phyloP scores from a whole-genome alignment of 2,329 filamentous ascomycete genomes.

The Aspergillus aculeatus region DNA sequence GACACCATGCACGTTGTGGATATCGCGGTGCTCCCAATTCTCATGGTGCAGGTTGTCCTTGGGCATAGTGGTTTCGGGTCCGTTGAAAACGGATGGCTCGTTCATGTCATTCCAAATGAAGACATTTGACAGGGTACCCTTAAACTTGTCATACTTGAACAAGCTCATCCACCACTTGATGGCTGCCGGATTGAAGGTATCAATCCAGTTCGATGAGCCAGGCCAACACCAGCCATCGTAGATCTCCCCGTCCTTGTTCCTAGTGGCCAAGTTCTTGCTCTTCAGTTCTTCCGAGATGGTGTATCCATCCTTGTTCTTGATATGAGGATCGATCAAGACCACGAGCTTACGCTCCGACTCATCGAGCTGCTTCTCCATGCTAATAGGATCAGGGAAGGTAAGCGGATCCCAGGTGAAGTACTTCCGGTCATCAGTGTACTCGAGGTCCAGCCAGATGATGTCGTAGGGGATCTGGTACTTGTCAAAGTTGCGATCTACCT shows the following conservation, averaged over 20 bases:
- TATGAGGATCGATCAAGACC: slow-evolving; percentile 93
- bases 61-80: slow-evolving; percentile 96
- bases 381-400: slow-evolving; percentile 79
- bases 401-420: slow-evolving; percentile 97
- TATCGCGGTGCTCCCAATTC: slow-evolving; percentile 92
- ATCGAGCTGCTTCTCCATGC: slow-evolving; percentile 86
- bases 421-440: slow-evolving; percentile 95
- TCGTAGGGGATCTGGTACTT: slow-evolving; percentile 95
- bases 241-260: slow-evolving; percentile 83
- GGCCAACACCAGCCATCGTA: slow-evolving; percentile 99
- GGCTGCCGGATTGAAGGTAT: slow-evolving; percentile 91
- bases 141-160: slow-evolving; percentile 85
- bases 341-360: slow-evolving; percentile 86
- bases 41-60: slow-evolving; percentile 93
- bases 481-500: slow-evolving; percentile 95
- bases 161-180: slow-evolving; percentile 87
- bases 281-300: slow-evolving; percentile 75
- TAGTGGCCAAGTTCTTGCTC: slow-evolving; percentile 76
- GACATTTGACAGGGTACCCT: slow-evolving; percentile 79
- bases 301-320: slow-evolving; percentile 87
- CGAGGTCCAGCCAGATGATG: slow-evolving; percentile 97
- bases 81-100: slow-evolving; percentile 97
- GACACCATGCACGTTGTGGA: slow-evolving; percentile 94
- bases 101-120: slow-evolving; percentile 99
- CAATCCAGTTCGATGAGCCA: slow-evolving; percentile 92